These are phyloP conservation scores for Pholiota adiposa DNA, from an alignment of 1,284 basidiomycete genomes.

Conservation along the genomic window DNA sequence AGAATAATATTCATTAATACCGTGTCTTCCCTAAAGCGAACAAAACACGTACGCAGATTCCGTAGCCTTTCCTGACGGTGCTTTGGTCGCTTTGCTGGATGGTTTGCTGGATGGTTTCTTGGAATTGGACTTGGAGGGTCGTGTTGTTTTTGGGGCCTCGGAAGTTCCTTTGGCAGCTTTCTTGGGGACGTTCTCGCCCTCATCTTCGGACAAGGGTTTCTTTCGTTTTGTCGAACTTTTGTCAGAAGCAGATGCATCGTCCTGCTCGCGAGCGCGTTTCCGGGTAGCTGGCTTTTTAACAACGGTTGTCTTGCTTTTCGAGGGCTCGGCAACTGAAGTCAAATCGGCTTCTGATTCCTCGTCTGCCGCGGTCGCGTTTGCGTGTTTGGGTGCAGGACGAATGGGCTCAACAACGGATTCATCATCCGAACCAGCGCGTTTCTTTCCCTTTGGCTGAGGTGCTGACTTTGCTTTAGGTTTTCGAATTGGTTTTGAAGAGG, in stretches of 20 bases:
- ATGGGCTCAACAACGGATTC: background rate
- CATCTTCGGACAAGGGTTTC: slow-evolving; percentile 1
- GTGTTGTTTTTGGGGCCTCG: background rate
- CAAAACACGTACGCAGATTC: slow-evolving; percentile 15
- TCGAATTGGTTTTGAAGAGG: background rate
- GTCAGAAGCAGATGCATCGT: background rate
- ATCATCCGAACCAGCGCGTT: slow-evolving; percentile 8
- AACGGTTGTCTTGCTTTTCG: background rate
- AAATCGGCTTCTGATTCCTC: background rate
- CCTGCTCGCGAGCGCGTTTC: slow-evolving; percentile 7
- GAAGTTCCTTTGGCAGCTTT: background rate
- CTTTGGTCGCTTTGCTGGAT: background rate
- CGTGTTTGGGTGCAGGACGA: slow-evolving; percentile 10
- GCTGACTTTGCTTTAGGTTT: background rate
- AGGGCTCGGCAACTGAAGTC: no score
- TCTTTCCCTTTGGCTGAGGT: slow-evolving; percentile 5
- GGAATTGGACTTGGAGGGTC: slow-evolving; percentile 5
- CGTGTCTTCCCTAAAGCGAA: background rate
- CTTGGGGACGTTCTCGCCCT: background rate
- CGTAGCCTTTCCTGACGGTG: background rate
- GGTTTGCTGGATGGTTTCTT: slow-evolving; percentile 11
- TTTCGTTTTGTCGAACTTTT: slow-evolving; percentile 18
- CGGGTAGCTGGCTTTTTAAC: slow-evolving; percentile 1
- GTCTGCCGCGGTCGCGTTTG: background rate
- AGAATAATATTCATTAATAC: slow-evolving; percentile 4